These are phyloP conservation scores for Polygonum maritimum DNA, from an alignment of 148 eudicot genomes.

Conservation along the genomic window DNA sequence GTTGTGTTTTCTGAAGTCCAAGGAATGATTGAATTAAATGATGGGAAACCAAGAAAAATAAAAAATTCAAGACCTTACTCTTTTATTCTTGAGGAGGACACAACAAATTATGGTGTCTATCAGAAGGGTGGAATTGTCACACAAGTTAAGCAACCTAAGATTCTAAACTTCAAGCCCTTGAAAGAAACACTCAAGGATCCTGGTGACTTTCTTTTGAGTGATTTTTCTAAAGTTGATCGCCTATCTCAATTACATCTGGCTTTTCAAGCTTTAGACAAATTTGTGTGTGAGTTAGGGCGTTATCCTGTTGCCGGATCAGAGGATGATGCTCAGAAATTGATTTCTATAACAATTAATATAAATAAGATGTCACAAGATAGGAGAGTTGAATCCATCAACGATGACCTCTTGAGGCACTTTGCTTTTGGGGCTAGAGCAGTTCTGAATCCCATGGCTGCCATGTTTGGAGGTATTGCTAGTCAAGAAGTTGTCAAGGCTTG, in stretches of 20 bases:
- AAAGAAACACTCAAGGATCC: constrained; percentile 64
- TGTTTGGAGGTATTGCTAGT: constrained; percentile 94
- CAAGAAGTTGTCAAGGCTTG: constrained; percentile 96
- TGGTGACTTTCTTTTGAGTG: constrained; percentile 70
- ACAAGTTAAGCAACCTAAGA: constrained; percentile 58
- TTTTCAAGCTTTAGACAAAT: constrained; percentile 67
- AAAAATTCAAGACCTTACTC: constrained; percentile 57
- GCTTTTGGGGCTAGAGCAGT: constrained; percentile 86
- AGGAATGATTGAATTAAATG: constrained; percentile 71
- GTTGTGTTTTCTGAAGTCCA: constrained; percentile 64
- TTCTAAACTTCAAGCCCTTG: constrained; percentile 54
- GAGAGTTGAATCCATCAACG: constrained; percentile 60
- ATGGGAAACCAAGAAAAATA: constrained; percentile 70
- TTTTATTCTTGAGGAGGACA: constrained; percentile 60
- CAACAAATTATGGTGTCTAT: constrained; percentile 48
- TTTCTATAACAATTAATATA: constrained; percentile 35
- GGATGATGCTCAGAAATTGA: constrained; percentile 68
- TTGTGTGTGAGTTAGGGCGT: constrained; percentile 37
- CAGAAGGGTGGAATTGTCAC: constrained; percentile 71
- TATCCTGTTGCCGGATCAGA: constrained; percentile 62
- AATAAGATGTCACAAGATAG: constrained; percentile 42
- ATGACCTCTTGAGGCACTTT: constrained; percentile 58
- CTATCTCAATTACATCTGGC: constrained; percentile 67
- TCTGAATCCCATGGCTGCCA: constrained; percentile 97
- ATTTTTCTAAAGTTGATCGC: constrained; percentile 64